Evolutionary conservation across 2,329 filamentous ascomycete species (phyloP).

Genomic region (Sporothrix brasiliensis): DNA sequence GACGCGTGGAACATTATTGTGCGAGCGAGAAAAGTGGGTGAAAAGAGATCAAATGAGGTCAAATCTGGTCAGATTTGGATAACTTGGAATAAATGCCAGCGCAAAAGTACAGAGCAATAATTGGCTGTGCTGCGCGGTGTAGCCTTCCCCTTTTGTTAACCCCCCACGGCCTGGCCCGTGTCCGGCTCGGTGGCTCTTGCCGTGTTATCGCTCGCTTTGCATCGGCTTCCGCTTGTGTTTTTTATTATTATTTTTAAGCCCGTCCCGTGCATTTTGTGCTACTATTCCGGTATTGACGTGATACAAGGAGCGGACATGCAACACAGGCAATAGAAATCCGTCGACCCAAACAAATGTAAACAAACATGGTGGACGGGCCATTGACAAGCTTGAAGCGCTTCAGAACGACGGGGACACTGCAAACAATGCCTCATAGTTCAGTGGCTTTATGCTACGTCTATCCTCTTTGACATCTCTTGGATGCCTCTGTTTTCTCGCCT

Average conservation of each 20-base stretch:
- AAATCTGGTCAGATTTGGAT: too few relatives aligned
- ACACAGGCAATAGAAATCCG: neutral
- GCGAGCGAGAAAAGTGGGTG: too few relatives aligned
- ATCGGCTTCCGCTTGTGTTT: neutral
- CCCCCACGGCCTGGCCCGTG: neutral
- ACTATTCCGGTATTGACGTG: neutral
- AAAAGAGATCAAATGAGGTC: too few relatives aligned
- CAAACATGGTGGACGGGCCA: neutral
- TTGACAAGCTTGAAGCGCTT: neutral
- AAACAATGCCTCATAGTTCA: too few relatives aligned
- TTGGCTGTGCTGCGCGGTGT: too few relatives aligned
- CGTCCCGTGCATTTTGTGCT: neutral
- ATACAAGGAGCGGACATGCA: neutral
- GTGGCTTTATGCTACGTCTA: neutral
- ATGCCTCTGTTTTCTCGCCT: neutral
- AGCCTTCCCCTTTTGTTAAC: too few relatives aligned
- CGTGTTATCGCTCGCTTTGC: slow-evolving; percentile 15
- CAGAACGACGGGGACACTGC: neutral
- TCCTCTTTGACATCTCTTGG: neutral
- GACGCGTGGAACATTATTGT: too few relatives aligned
- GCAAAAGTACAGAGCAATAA: too few relatives aligned
- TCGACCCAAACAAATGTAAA: neutral
- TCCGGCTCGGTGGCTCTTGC: neutral
- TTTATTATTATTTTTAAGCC: neutral
- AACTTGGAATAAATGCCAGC: too few relatives aligned